Conservation (phyloP, 805 yeast species). For the Pichia ethanolica region DNA sequence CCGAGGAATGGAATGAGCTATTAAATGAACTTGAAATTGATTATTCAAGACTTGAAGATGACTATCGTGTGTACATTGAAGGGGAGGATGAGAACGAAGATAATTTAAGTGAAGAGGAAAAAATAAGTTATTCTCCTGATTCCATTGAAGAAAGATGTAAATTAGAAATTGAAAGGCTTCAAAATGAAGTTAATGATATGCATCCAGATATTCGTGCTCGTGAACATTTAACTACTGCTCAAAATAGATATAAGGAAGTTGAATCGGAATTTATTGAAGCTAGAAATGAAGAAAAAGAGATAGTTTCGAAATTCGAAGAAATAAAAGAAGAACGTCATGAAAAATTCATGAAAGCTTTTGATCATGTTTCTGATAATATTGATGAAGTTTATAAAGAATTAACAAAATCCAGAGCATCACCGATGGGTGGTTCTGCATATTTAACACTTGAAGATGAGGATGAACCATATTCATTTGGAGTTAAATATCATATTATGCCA, state of each 20-base stretch:
- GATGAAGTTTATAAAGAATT: conserved; percentile 79
- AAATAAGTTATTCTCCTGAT: background rate
- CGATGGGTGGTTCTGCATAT: conserved; percentile 91
- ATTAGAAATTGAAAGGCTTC: conserved; percentile 29
- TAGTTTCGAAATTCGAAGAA: conserved; percentile 48
- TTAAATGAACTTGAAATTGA: conserved; percentile 48
- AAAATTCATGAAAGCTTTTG: conserved; percentile 62
- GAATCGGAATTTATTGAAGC: conserved; percentile 60
- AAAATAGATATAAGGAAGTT: conserved; percentile 47
- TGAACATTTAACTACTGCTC: conserved; percentile 67
- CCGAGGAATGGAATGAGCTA: conserved; percentile 25
- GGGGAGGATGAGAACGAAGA: conserved; percentile 46
- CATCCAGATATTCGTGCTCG: conserved; percentile 80
- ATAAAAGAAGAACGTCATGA: conserved; percentile 54
- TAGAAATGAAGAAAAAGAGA: conserved; percentile 50
- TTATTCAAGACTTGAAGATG: conserved; percentile 39
- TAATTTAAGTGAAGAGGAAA: conserved; percentile 28
- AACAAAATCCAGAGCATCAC: conserved; percentile 61
- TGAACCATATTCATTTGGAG: conserved; percentile 79
- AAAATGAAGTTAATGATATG: conserved; percentile 36
- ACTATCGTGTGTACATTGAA: conserved; percentile 26
- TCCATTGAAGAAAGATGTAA: conserved; percentile 20
- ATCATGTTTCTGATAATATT: conserved; percentile 65
- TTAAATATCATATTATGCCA: conserved; percentile 91
- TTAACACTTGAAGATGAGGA: conserved; percentile 81